phyloP scores from a whole-genome alignment of 148 eudicot species.

The Suaeda aralocaspica region DNA sequence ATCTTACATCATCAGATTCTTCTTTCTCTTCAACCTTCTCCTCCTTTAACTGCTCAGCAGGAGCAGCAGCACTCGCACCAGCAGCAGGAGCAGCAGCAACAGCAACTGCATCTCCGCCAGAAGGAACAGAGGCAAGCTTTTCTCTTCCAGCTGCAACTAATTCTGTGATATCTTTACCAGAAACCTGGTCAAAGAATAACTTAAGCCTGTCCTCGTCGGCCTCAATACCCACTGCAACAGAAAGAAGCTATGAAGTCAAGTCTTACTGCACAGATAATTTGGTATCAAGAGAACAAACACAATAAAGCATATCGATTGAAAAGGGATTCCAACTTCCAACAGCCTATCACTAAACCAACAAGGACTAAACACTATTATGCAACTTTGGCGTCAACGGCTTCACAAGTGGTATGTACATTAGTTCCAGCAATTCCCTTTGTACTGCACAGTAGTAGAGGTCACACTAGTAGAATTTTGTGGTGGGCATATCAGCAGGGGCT shows the following conservation, averaged over 20 bases:
- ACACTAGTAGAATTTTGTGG: no score
- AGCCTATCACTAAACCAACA: no score
- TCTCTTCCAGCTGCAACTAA: constrained; percentile 76
- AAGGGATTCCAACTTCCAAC: no score
- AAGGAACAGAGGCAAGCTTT: constrained; percentile 79
- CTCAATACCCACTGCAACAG: constrained; percentile 64
- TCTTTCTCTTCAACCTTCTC: constrained; percentile 87
- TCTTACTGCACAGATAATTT: not conserved
- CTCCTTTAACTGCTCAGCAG: constrained; percentile 68
- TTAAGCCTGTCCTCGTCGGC: constrained; percentile 60
- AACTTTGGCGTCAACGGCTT: no score
- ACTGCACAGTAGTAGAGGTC: no score
- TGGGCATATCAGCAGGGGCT: no score
- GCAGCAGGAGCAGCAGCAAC: constrained; percentile 50
- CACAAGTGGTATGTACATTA: no score
- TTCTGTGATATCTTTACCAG: constrained; percentile 69
- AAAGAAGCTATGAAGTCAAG: not conserved
- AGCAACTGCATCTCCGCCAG: constrained; percentile 73
- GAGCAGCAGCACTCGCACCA: constrained; percentile 47
- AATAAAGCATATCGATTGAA: not conserved
- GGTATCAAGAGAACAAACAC: not conserved
- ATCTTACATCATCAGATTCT: constrained; percentile 75
- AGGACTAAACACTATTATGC: no score
- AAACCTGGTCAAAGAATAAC: constrained; percentile 53
- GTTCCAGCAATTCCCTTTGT: no score